Evolutionary conservation across 2,329 filamentous ascomycete genomes (phyloP), one percentile per base, ranked within the genome.

Genomic region (Neocatenulostroma microsporum): DNA sequence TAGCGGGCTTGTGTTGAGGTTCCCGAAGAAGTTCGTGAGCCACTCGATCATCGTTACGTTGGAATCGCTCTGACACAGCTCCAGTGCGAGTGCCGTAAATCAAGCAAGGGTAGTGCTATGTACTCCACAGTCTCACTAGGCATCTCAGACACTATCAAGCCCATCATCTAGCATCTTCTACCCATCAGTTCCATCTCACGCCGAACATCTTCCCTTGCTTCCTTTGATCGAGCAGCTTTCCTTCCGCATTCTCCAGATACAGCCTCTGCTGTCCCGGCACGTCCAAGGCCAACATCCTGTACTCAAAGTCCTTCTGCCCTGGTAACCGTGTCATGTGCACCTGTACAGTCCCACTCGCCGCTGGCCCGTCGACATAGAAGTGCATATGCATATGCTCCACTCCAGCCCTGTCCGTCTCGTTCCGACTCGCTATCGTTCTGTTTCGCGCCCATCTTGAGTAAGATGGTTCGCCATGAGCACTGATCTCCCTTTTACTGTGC

Each of bases 321-420:
- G 73, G 68, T 23, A 68, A 68, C 60, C 79, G 85, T 30, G 80
- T 72, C 73, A 94, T 77, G 58, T 95, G 86, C 36, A 94, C 66
- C 47, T 78, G 71, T 5, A 86, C 87, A 1, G 80, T 69, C 11
- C 88, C 89, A 18, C 73, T 73, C 36, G 81, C 83, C 21, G 74
- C 66, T 2, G 84, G 80, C 0, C 89, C 89, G 56, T 88, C 79
- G 25, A 94, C 80, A 57, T 91, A 78, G 60, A 95, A 95, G 49
- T 86, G 79, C 74, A 95, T 86, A 45, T 77, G 66, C 45, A 95
- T 60, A 58, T 95, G 87, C 45, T 93, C 80, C 14, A 78, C 79
- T 4, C 88, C 88, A 43, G 77, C 71, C 9, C 72, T 66, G 55
- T 95, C 88, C 5, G 73, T 85, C 43, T 76, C 76, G 15, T 76